Base-by-base conservation (phyloP, 148 eudicot genomes). In the Polygonum aviculare region DNA sequence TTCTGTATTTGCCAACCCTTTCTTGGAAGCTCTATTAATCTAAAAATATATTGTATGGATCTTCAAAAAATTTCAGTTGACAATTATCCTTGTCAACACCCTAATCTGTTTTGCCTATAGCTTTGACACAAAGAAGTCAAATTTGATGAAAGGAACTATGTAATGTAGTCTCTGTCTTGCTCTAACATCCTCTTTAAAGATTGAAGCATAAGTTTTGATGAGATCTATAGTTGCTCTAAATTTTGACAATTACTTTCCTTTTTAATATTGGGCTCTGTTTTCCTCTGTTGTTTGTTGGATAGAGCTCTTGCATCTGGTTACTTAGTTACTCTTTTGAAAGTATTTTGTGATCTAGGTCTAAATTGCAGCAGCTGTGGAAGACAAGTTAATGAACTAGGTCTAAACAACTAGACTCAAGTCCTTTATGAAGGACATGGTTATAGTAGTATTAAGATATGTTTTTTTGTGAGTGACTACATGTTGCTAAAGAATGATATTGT, bases 401-500 rank as follows among this genome's bases (percentile, higher is more conserved):
- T 19, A 44, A 44, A 44, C 47, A 44, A 44, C 47, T 44, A 7
- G 47, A 44, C 7, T 2, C 47, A 44, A 44, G 11, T 44, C 19
- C 55, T 51, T 51, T n/a, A 51, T 15, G 10, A 9, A 57, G 69
- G 69, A 31, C 69, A 11, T 54, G 59, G 59, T 54, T n/a, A 21
- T 54, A 16, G 59, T 60, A 60, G 36, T 60, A 60, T 60, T 9
- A 14, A 54, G 22, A 54, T 12, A 0, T 26, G 31, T 26, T 26
- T 10, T 9, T 45, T 72, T 21, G 33, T 45, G 52, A 5, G 3
- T 18, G 19, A 11, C 19, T n/a, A 22, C 38, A 74, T 51, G 38
- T 74, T 74, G 76, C 76, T 74, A 9, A 74, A 22, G 26, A 54
- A 75, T 75, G 48, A 54, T 75, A 33, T 55, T 22, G 2, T 48